Percentiles rank a stretch among this genome's conserved stretches.
These are phyloP conservation scores for Raphanus hybrid DNA, from an alignment of 441 rosid genomes.

Conservation along the genomic window DNA sequence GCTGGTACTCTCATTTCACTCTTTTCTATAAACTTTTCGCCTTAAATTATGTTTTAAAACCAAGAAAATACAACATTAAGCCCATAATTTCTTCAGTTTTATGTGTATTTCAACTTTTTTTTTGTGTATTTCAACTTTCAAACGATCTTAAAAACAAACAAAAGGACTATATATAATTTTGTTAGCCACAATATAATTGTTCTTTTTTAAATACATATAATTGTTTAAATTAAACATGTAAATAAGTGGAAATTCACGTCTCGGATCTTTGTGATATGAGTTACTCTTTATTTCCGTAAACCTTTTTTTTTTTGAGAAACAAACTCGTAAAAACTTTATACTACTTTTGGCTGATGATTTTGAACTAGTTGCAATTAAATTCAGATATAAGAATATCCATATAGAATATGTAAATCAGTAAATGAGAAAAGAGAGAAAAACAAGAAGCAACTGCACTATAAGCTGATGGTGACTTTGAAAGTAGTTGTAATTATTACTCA, in stretches of 20 bases:
- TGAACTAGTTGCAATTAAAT: not conserved
- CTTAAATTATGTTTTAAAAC: not conserved
- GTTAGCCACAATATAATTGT: not conserved
- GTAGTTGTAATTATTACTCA: not conserved
- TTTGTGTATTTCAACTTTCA: not conserved
- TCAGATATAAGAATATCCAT: not conserved
- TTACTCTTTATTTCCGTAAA: not conserved
- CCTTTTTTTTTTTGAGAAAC: not conserved
- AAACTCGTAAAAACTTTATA: not conserved
- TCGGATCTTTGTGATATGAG: not conserved
- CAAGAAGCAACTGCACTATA: not conserved
- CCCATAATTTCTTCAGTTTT: not conserved
- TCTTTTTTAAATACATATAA: no score
- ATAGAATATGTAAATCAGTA: not conserved
- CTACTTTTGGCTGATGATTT: not conserved
- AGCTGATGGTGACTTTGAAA: not conserved
- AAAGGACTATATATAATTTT: not conserved
- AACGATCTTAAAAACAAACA: not conserved
- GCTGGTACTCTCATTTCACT: slow-evolving; percentile 60
- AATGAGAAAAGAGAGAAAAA: not conserved
- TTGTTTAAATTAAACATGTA: slow-evolving; percentile 4
- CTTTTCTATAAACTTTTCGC: slow-evolving; percentile 10
- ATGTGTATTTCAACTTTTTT: not conserved
- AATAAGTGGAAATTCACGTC: not conserved
- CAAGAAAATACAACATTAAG: not conserved